Conservation (phyloP, 2,329 filamentous ascomycete species). For the Monilinia polystroma region DNA sequence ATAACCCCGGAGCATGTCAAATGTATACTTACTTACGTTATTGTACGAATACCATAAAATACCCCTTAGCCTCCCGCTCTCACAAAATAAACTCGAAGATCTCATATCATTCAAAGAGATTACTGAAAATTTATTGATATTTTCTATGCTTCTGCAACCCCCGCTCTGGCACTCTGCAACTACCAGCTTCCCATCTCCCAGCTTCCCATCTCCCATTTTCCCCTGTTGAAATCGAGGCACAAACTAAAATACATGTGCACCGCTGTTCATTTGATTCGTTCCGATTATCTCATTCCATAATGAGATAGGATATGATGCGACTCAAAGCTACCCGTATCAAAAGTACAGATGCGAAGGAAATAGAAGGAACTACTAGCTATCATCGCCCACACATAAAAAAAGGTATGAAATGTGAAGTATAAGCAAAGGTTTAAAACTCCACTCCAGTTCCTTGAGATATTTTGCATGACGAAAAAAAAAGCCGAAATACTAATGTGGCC, state of each 20-base stretch:
- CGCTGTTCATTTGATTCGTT: slow-evolving; percentile 34
- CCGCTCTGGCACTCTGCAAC: neutral
- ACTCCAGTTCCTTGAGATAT: slow-evolving; percentile 31
- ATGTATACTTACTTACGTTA: slow-evolving; percentile 1
- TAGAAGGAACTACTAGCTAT: slow-evolving; percentile 37
- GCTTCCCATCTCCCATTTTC: slow-evolving; percentile 32
- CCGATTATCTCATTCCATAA: slow-evolving; percentile 7
- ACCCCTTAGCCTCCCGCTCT: neutral
- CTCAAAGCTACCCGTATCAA: slow-evolving; percentile 33
- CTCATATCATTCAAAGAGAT: neutral
- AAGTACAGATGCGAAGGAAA: slow-evolving; percentile 40
- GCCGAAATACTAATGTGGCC: slow-evolving; percentile 32
- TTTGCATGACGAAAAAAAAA: slow-evolving; percentile 26
- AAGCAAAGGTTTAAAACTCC: slow-evolving; percentile 40
- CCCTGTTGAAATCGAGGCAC: slow-evolving; percentile 21
- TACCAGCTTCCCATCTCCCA: slow-evolving; percentile 33
- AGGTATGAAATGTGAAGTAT: slow-evolving; percentile 34
- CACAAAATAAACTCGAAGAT: neutral
- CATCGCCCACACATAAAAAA: slow-evolving; percentile 35
- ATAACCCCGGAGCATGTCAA: neutral
- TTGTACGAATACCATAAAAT: slow-evolving; percentile 10
- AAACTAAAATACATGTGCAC: slow-evolving; percentile 41
- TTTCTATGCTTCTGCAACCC: slow-evolving; percentile 13
- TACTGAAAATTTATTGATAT: slow-evolving; percentile 19
- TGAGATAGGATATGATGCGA: slow-evolving; percentile 34